These are phyloP conservation scores for Nevesoporus exiguus DNA, from an alignment of 768 basidiomycete species.

Conservation along the genomic window DNA sequence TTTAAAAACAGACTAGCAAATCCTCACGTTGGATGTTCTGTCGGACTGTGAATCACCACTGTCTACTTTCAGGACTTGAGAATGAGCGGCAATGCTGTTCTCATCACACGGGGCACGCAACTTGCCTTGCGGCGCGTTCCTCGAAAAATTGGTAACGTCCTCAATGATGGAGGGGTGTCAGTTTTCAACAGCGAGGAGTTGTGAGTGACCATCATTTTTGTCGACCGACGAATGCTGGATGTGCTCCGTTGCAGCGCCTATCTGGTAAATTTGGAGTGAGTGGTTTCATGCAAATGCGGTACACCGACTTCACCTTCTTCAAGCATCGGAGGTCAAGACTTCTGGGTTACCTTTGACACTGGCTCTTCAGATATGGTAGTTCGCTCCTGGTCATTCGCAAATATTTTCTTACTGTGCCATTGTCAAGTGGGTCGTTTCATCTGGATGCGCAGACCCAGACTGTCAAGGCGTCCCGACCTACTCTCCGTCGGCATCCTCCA, in stretches of 20 bases:
- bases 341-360: conserved; percentile 50
- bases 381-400: neutral
- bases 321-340: conserved; percentile 42
- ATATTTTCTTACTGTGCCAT: conserved; percentile 2
- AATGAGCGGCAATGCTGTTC: conserved; percentile 14
- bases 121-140: conserved; percentile 24
- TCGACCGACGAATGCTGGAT: neutral
- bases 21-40: neutral
- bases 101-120: conserved; percentile 22
- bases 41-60: neutral
- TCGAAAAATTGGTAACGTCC: conserved; percentile 14
- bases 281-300: neutral
- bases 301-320: conserved; percentile 2
- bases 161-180: conserved; percentile 20
- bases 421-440: conserved; percentile 49
- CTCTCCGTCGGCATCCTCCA: conserved; percentile 30
- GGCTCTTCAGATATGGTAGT: conserved; percentile 55
- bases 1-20: conserved; percentile 13
- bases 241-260: conserved; percentile 34
- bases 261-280: conserved; percentile 37
- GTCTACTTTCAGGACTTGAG: neutral
- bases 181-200: conserved; percentile 34
- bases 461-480: conserved; percentile 45
- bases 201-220: conserved; percentile 22
- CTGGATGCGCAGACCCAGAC: conserved; percentile 42